These are phyloP conservation scores for Aspergillus floridensis DNA, from an alignment of 2,329 filamentous ascomycete genomes.

Conservation along the genomic window DNA sequence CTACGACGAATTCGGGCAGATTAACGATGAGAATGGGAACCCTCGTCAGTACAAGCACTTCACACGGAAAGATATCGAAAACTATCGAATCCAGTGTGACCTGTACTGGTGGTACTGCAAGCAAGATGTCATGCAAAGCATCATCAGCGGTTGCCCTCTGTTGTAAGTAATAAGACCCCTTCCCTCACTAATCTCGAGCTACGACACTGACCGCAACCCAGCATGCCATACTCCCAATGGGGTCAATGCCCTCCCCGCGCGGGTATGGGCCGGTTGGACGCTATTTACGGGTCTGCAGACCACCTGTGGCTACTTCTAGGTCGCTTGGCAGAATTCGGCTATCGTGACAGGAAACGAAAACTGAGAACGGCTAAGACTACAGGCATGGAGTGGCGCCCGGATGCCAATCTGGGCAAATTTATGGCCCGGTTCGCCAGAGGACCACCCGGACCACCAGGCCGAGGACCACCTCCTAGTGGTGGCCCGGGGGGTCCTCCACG, in stretches of 20 bases:
- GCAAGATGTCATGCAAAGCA: slow-evolving; percentile 88
- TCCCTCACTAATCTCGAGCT: neutral
- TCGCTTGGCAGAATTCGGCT: slow-evolving; percentile 73
- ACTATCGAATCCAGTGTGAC: slow-evolving; percentile 78
- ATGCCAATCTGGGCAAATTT: slow-evolving; percentile 47
- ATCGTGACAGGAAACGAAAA: slow-evolving; percentile 76
- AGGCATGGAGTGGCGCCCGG: slow-evolving; percentile 57
- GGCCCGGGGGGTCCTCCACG: slow-evolving; percentile 12
- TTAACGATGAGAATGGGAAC: slow-evolving; percentile 35
- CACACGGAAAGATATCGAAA: slow-evolving; percentile 64
- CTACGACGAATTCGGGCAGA: slow-evolving; percentile 57
- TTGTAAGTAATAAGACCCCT: slow-evolving; percentile 61
- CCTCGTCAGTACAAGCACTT: slow-evolving; percentile 34
- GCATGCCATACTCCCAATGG: slow-evolving; percentile 77
- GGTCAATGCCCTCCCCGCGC: slow-evolving; percentile 84
- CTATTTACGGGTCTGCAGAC: slow-evolving; percentile 84
- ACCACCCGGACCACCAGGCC: slow-evolving; percentile 9
- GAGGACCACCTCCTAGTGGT: slow-evolving; percentile 12
- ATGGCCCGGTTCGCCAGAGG: slow-evolving; percentile 31
- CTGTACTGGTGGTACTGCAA: slow-evolving; percentile 96
- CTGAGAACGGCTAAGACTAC: slow-evolving; percentile 62
- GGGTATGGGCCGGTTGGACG: slow-evolving; percentile 71
- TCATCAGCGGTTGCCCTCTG: slow-evolving; percentile 78
- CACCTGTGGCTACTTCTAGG: slow-evolving; percentile 80
- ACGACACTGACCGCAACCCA: slow-evolving; percentile 38